phyloP scores from a whole-genome alignment of 2,329 filamentous ascomycete genomes.

The Dothistroma pini region DNA sequence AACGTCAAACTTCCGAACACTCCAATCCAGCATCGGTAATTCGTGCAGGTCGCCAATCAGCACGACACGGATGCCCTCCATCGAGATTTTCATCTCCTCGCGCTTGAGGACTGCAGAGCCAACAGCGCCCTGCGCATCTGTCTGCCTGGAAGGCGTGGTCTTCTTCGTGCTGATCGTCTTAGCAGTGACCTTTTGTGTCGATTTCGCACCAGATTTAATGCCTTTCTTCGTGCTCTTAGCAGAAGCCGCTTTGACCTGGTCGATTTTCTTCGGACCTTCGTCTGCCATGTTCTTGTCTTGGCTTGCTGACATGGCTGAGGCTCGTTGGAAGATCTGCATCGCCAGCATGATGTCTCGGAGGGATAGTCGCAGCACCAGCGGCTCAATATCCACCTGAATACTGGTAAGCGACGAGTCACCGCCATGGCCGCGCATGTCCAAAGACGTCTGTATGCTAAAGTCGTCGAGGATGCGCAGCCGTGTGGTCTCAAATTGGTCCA shows the following conservation, averaged over 20 bases:
- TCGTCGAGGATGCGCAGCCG: constrained; percentile 91
- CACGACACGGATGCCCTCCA: constrained; percentile 87
- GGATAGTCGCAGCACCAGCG: constrained; percentile 83
- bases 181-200: constrained; percentile 42
- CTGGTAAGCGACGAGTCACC: constrained; percentile 62
- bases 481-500: constrained; percentile 94
- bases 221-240: constrained; percentile 34
- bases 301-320: constrained; percentile 72
- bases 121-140: constrained; percentile 42
- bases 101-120: constrained; percentile 56
- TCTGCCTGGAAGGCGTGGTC: constrained; percentile 51
- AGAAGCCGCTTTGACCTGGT: constrained; percentile 46
- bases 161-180: constrained; percentile 47
- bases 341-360: constrained; percentile 91
- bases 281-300: constrained; percentile 47
- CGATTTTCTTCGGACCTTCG: constrained; percentile 55
- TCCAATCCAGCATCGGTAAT: constrained; percentile 89
- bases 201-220: constrained; percentile 40
- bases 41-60: constrained; percentile 96
- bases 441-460: constrained; percentile 84
- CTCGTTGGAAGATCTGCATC: constrained; percentile 86
- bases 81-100: constrained; percentile 79
- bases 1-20: constrained; percentile 82
- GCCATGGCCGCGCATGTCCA: constrained; percentile 68
- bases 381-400: constrained; percentile 85